These are phyloP conservation scores for Aegilops bicornis DNA, from an alignment of 176 grass and related monocot species.

Conservation along the genomic window DNA sequence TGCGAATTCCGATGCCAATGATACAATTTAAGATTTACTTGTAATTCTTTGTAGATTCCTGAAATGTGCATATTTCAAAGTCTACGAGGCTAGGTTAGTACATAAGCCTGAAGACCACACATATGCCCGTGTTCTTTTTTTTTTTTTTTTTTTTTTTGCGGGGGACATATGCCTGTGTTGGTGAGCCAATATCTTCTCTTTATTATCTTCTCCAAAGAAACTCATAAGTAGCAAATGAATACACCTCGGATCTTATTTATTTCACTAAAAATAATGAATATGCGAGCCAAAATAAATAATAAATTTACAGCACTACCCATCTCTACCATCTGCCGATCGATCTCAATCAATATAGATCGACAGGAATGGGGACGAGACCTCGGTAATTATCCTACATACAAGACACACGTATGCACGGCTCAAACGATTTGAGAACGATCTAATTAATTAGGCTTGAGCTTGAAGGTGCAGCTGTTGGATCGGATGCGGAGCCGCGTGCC, in stretches of 20 bases:
- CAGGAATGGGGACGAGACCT: slow-evolving; percentile 12
- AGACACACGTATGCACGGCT: not conserved
- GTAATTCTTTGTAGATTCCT: too few relatives aligned
- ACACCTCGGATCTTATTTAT: slow-evolving; percentile 11
- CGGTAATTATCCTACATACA: not conserved
- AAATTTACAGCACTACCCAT: not conserved
- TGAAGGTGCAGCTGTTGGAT: slow-evolving; percentile 78
- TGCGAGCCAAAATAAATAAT: not conserved
- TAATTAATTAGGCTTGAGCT: slow-evolving; percentile 65
- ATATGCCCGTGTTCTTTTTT: too few relatives aligned
- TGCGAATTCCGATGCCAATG: too few relatives aligned
- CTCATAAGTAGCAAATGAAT: not conserved
- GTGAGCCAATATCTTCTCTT: not conserved
- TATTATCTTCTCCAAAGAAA: not conserved
- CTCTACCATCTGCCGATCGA: not conserved
- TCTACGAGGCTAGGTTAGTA: too few relatives aligned
- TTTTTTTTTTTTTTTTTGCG: too few relatives aligned
- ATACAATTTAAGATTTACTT: too few relatives aligned
- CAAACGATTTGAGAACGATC: not conserved
- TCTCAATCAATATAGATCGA: not conserved
- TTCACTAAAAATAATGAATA: not conserved
- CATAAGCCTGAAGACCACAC: too few relatives aligned
- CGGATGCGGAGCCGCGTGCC: slow-evolving; percentile 45
- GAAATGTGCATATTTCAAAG: too few relatives aligned
- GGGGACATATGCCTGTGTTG: too few relatives aligned